These are phyloP conservation scores for Canna indica DNA, from an alignment of 176 grass and related monocot genomes.

Conservation along the genomic window DNA sequence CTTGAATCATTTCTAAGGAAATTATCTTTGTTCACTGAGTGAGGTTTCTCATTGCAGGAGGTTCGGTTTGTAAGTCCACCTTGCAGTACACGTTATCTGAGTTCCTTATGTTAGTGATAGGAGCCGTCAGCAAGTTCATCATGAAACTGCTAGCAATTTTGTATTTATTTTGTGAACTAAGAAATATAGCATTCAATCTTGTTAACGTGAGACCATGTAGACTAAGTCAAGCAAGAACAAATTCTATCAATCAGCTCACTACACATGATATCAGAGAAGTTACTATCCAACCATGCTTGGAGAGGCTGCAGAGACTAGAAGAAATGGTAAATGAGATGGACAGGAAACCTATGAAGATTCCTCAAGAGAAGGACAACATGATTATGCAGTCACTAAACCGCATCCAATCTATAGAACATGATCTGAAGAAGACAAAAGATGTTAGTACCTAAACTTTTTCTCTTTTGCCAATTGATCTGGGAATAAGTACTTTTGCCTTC, in stretches of 20 bases:
- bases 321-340: conserved; percentile 27
- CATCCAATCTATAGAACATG: conserved; percentile 33
- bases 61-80: not conserved
- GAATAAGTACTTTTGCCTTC: not conserved
- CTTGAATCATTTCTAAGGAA: not conserved
- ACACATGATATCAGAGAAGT: conserved; percentile 6
- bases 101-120: conserved; percentile 12
- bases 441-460: conserved; percentile 15
- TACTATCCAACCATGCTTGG: conserved; percentile 24
- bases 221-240: conserved; percentile 5
- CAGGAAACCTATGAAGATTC: conserved; percentile 26
- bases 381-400: conserved; percentile 30
- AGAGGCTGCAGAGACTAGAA: conserved; percentile 39
- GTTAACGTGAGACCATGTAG: not conserved
- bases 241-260: not conserved
- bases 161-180: conserved; percentile 15
- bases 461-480: not conserved
- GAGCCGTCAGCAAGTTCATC: conserved; percentile 13
- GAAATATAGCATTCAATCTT: conserved; percentile 8
- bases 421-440: conserved; percentile 33
- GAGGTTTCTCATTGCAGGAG: not conserved
- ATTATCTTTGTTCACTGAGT: not conserved
- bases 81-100: conserved; percentile 2
- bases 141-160: conserved; percentile 29
- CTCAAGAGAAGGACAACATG: conserved; percentile 32